A percentile compares a stretch with the other conserved stretches of the same genome.
Conservation (phyloP, 805 yeast species). For the Kuraishia cidri region DNA sequence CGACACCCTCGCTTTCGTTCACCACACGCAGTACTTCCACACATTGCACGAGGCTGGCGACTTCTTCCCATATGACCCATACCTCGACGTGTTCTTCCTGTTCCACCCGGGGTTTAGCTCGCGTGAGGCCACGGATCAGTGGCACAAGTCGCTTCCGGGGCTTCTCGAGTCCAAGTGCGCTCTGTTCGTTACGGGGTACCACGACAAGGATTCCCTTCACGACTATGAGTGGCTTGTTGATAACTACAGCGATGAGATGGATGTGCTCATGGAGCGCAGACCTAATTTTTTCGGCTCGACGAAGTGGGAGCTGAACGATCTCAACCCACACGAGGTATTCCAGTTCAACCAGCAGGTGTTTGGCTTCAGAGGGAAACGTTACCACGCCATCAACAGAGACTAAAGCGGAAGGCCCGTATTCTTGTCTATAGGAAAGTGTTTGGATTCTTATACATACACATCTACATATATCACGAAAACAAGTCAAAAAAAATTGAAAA, state of each 20-base stretch:
- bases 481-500: background rate
- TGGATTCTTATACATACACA: background rate
- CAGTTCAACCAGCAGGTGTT: constrained; percentile 85
- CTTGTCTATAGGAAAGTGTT: background rate
- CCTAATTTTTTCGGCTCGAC: constrained; percentile 75
- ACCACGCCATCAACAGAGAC: constrained; percentile 59
- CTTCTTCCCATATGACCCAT: constrained; percentile 97
- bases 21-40: constrained; percentile 89
- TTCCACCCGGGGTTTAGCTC: constrained; percentile 95
- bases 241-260: constrained; percentile 68
- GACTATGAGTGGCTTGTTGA: constrained; percentile 67
- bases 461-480: background rate
- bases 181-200: constrained; percentile 83
- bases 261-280: constrained; percentile 66
- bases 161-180: constrained; percentile 91
- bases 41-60: constrained; percentile 87
- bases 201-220: constrained; percentile 56
- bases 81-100: constrained; percentile 82
- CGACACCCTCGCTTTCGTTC: constrained; percentile 61
- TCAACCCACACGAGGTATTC: constrained; percentile 87
- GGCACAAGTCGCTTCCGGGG: constrained; percentile 83
- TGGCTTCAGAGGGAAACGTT: constrained; percentile 94
- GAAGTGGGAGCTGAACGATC: constrained; percentile 90
- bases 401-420: constrained; percentile 3
- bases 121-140: constrained; percentile 66